phyloP scores from a whole-genome alignment of 2,329 filamentous ascomycete genomes.

The Penicillium sp. region DNA sequence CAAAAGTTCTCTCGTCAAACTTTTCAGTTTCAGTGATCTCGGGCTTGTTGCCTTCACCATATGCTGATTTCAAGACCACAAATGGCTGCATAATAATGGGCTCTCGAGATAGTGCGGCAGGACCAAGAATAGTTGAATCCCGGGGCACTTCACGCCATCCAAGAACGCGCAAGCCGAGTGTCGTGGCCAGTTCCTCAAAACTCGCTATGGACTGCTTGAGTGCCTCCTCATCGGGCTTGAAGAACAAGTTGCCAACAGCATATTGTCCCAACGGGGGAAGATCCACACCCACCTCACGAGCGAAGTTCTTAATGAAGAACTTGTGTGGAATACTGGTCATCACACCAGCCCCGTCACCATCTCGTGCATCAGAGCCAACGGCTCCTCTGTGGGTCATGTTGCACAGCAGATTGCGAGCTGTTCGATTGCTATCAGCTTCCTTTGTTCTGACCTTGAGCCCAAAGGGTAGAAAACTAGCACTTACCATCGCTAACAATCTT shows the following conservation, averaged over 20 bases:
- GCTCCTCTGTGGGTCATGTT: slow-evolving; percentile 99
- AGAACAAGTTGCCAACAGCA: slow-evolving; percentile 95
- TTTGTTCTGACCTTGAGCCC: not conserved
- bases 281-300: slow-evolving; percentile 81
- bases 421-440: slow-evolving; percentile 3
- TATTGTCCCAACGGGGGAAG: slow-evolving; percentile 89
- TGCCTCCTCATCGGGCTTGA: slow-evolving; percentile 91
- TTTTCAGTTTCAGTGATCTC: slow-evolving; percentile 72
- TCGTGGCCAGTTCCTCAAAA: slow-evolving; percentile 91
- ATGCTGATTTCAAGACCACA: slow-evolving; percentile 80
- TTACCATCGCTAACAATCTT: slow-evolving; percentile 98
- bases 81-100: slow-evolving; percentile 95
- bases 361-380: slow-evolving; percentile 94
- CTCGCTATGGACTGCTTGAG: slow-evolving; percentile 85
- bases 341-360: slow-evolving; percentile 96
- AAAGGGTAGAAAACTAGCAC: slow-evolving; percentile 31
- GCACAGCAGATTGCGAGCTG: slow-evolving; percentile 89
- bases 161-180: slow-evolving; percentile 81
- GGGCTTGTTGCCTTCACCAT: slow-evolving; percentile 76
- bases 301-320: slow-evolving; percentile 99
- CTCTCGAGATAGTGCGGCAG: slow-evolving; percentile 89
- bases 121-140: slow-evolving; percentile 88
- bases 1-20: slow-evolving; percentile 83
- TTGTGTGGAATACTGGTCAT: slow-evolving; percentile 99
- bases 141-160: slow-evolving; percentile 95